phyloP scores from a whole-genome alignment of 257 asterid genomes.

The Primulina tabacum region DNA sequence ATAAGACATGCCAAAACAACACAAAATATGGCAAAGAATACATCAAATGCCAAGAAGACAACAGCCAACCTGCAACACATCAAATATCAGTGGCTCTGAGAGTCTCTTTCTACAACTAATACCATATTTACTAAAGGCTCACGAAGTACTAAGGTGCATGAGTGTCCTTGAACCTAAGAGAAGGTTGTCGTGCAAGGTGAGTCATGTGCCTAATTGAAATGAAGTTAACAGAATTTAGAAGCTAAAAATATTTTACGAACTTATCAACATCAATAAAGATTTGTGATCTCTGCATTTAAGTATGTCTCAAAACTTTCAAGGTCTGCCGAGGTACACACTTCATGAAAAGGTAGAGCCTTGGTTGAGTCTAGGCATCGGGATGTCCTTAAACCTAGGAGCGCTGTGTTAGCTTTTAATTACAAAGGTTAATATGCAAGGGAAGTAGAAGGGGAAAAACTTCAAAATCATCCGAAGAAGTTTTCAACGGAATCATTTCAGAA shows the following conservation, averaged over 20 bases:
- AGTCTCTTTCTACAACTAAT: slow-evolving; percentile 18
- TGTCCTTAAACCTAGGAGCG: neutral
- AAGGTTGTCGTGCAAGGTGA: neutral
- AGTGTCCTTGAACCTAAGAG: neutral
- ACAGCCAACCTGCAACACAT: slow-evolving; percentile 86
- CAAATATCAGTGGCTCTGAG: slow-evolving; percentile 30
- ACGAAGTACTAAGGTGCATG: neutral
- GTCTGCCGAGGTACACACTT: neutral
- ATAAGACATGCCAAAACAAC: slow-evolving; percentile 90
- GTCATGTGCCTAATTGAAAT: neutral
- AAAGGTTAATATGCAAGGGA: no score
- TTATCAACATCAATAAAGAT: neutral
- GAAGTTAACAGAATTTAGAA: neutral
- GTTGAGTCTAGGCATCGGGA: neutral
- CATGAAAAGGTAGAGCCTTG: neutral
- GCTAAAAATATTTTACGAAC: neutral
- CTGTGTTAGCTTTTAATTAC: neutral
- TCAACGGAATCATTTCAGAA: neutral
- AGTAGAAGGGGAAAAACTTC: neutral
- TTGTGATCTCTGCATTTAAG: neutral
- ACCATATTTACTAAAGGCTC: neutral
- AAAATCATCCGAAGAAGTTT: neutral
- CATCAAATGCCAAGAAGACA: slow-evolving; percentile 95
- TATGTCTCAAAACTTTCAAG: neutral
- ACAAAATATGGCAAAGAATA: slow-evolving; percentile 94